phyloP scores from a whole-genome alignment of 805 yeast genomes.

The Sungouiozyma ichnusensis region DNA sequence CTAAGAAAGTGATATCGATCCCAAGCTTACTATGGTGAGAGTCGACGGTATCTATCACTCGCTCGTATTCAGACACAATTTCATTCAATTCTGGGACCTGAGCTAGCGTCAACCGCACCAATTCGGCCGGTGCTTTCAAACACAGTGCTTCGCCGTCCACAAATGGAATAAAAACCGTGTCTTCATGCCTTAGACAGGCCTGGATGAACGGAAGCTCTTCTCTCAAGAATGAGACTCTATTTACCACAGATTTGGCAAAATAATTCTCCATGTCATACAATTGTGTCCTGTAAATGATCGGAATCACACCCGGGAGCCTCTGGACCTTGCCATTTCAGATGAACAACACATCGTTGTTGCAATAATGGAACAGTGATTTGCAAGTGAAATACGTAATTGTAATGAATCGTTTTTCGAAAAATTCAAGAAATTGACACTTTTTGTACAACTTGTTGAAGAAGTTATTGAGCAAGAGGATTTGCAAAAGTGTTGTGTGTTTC shows the following conservation, averaged over 20 bases:
- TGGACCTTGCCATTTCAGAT: too few relatives aligned
- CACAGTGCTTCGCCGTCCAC: slow-evolving; percentile 25
- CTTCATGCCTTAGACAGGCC: slow-evolving; percentile 33
- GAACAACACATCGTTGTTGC: too few relatives aligned
- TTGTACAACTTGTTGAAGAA: too few relatives aligned
- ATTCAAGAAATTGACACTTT: too few relatives aligned
- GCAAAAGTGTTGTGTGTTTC: too few relatives aligned
- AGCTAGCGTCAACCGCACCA: neutral
- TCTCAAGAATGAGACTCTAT: slow-evolving; percentile 48
- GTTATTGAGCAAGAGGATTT: too few relatives aligned
- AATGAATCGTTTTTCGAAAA: too few relatives aligned
- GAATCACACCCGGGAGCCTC: neutral
- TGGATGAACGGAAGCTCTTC: slow-evolving; percentile 39
- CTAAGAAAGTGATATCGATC: slow-evolving; percentile 18
- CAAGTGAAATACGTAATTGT: too few relatives aligned
- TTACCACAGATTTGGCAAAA: slow-evolving; percentile 42
- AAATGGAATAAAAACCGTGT: slow-evolving; percentile 32
- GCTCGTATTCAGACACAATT: neutral
- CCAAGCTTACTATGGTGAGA: slow-evolving; percentile 5
- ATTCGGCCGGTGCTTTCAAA: neutral
- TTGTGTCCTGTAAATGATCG: neutral
- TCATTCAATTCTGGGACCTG: neutral
- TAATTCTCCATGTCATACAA: slow-evolving; percentile 4
- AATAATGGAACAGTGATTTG: too few relatives aligned
- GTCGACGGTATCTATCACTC: neutral